A percentile compares a stretch with the other conserved stretches of the same genome.
Conservation (phyloP, 371 early-diverging fungal species). For the Globomyces sp. region DNA sequence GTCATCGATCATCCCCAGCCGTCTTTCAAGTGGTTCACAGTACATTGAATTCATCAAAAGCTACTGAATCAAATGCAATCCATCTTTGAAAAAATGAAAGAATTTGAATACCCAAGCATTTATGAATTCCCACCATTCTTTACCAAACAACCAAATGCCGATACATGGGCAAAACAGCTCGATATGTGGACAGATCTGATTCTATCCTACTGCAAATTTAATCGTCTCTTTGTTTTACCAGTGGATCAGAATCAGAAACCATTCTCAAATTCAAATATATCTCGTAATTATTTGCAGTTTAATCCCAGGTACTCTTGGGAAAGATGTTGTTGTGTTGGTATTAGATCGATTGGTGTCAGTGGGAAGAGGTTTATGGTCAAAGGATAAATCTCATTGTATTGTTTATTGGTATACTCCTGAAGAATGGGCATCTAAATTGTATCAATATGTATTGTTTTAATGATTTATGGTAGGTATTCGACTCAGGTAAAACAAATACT, state of each 20-base stretch:
- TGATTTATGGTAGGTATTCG: conserved; percentile 53
- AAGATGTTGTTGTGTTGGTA: conserved; percentile 21
- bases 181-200: conserved; percentile 77
- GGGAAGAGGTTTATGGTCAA: conserved; percentile 77
- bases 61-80: no score
- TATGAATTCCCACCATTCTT: conserved; percentile 88
- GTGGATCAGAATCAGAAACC: conserved; percentile 58
- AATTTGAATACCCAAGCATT: conserved; percentile 56
- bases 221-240: conserved; percentile 62
- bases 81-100: no score
- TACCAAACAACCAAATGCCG: conserved; percentile 74
- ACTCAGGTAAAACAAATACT: conserved; percentile 71
- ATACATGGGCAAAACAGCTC: conserved; percentile 81
- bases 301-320: conserved; percentile 22
- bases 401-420: conserved; percentile 87
- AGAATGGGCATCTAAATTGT: conserved; percentile 81
- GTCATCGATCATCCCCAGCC: no score
- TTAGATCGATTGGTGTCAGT: conserved; percentile 26
- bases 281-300: conserved; percentile 42
- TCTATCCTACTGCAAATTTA: conserved; percentile 63
- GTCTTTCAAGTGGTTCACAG: no score
- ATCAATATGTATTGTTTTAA: conserved; percentile 66
- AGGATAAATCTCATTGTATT: conserved; percentile 60
- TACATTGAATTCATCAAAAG: no score
- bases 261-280: conserved; percentile 67